Base-by-base conservation (phyloP, 2,329 filamentous ascomycete species). In the Fonsecaea nubica region DNA sequence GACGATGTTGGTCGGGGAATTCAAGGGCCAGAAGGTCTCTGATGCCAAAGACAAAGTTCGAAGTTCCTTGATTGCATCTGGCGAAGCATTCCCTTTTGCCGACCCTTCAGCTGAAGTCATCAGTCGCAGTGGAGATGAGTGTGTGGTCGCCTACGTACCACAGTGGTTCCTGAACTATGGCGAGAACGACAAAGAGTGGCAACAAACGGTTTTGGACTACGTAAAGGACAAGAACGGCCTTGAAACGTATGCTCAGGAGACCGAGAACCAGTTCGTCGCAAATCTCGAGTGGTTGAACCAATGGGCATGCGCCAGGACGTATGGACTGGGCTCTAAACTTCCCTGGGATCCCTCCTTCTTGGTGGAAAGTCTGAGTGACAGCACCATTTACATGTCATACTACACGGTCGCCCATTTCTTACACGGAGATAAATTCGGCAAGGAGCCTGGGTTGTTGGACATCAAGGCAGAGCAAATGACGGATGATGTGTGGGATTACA, bases 81-180 rank as follows among this genome's bases (percentile, higher is more conserved):
- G 89, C 0, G 84, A 92, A 70, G 95, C 93, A 13, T 97, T 99
- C 79, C 88, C 89, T 72, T 99, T 98, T 76, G 93, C 92, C 12
- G 95, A 99, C 79, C 95, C 95, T 2, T 93, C 97, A 78, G 90
- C 91, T 73, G 87, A 90, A 79, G 95, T 98, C 71, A 88, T 96
- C 67, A 94, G 90, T 76, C 87, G 95, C 79, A 96, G 92, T 73
- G 92, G 90, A 33, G 94, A 98, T 75, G 92, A 96, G 72, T 98
- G 95, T 77, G 93, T 97, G 65, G 94, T 95, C 66, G 91, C 93
- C 35, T 89, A 94, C 72, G 89, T 98, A 76, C 94, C 97, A 74
- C 95, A 99, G 80, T 99, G 95, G 93, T 99, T 96, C 81, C 84
- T 99, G 74, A 94, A 97, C 80, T 99, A 99, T 75, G 95, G 95